Conservation (phyloP, 257 asterid species). For the Przewalskia tangutica region DNA sequence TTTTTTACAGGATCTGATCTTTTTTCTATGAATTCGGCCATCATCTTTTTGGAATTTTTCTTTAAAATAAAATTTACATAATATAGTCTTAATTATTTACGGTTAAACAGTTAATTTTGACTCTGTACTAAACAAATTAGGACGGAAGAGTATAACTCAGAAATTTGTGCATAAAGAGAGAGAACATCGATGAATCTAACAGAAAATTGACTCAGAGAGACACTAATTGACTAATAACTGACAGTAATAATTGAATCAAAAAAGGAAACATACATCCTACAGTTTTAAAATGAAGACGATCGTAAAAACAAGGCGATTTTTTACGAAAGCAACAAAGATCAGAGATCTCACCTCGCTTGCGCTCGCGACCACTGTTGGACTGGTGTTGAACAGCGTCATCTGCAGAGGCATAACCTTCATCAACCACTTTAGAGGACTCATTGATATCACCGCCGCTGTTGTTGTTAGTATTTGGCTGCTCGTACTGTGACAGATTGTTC, state of each 20-base stretch:
- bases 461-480: conserved; percentile 2
- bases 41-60: neutral
- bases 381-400: conserved; percentile 29
- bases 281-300: neutral
- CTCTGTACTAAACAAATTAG: neutral
- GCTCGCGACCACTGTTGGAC: conserved; percentile 50
- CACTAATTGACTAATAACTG: neutral
- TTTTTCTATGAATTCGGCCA: neutral
- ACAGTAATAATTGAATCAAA: neutral
- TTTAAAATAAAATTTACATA: neutral
- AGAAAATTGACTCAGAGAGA: neutral
- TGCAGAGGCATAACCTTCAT: neutral
- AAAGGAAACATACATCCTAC: neutral
- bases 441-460: neutral
- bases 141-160: neutral
- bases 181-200: neutral
- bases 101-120: neutral
- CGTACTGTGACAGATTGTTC: conserved; percentile 12
- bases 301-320: neutral
- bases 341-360: conserved; percentile 78
- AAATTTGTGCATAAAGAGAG: neutral
- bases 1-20: neutral
- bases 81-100: neutral
- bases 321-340: neutral
- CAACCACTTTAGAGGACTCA: neutral